phyloP scores from a whole-genome alignment of 1,139 yeast species.

The Zhuliangozyma parablackwelliae region DNA sequence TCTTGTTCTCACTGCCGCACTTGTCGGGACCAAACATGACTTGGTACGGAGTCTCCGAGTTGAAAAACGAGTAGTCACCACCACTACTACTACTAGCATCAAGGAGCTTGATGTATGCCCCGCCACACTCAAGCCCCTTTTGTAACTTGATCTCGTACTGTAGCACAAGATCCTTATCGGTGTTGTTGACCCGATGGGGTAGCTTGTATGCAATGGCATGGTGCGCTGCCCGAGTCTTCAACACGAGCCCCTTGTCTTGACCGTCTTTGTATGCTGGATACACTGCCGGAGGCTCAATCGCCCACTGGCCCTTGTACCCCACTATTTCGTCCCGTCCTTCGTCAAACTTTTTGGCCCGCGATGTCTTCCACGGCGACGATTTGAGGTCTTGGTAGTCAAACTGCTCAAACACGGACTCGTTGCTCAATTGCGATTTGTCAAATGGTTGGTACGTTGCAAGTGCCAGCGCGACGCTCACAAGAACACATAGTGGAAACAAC shows the following conservation, averaged over 20 bases:
- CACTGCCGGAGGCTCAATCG: conserved; percentile 47
- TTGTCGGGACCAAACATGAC: conserved; percentile 94
- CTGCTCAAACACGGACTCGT: conserved; percentile 64
- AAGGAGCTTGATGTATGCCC: conserved; percentile 78
- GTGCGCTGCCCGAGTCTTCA: conserved; percentile 70
- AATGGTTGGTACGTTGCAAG: conserved; percentile 24
- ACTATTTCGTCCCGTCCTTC: conserved; percentile 25
- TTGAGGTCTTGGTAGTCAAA: conserved; percentile 42
- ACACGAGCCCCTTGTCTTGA: conserved; percentile 66
- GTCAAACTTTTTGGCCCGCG: conserved; percentile 53
- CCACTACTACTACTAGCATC: conserved; percentile 19
- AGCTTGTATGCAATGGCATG: conserved; percentile 71
- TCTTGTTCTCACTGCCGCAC: conserved; percentile 77
- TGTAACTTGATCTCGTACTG: conserved; percentile 89
- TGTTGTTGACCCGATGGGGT: conserved; percentile 50
- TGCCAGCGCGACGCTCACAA: background rate
- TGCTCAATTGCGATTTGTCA: conserved; percentile 20
- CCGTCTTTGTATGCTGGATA: conserved; percentile 51
- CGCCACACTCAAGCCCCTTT: conserved; percentile 75
- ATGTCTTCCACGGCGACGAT: conserved; percentile 57
- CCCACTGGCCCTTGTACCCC: conserved; percentile 71
- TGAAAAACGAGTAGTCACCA: conserved; percentile 21
- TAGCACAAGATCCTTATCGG: conserved; percentile 62
- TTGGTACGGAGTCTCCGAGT: conserved; percentile 60
- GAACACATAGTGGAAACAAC: background rate